phyloP scores from a whole-genome alignment of 2,329 filamentous ascomycete genomes.

The Colletotrichum sp. region DNA sequence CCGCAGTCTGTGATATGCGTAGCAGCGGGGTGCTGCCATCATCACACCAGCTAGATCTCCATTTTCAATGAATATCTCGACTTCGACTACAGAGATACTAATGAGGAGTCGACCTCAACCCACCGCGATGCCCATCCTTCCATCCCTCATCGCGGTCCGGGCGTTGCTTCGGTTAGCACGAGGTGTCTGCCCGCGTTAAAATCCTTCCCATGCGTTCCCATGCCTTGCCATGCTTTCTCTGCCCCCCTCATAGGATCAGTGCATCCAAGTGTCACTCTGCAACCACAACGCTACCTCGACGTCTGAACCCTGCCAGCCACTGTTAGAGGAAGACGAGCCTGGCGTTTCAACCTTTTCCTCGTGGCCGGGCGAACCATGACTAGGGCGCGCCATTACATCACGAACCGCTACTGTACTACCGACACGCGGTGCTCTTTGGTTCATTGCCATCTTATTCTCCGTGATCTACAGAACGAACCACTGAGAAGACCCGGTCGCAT shows the following conservation, averaged over 20 bases:
- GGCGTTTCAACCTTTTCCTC: slow-evolving; percentile 7
- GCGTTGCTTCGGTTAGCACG: not conserved
- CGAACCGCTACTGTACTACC: not conserved
- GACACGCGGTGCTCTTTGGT: not conserved
- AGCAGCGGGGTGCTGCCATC: not conserved
- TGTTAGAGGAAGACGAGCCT: slow-evolving; percentile 17
- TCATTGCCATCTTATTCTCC: not conserved
- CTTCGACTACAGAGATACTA: not conserved
- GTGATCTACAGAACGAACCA: not conserved
- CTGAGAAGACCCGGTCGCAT: not conserved
- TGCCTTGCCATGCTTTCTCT: not conserved
- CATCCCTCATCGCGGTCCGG: not conserved
- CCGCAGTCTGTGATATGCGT: not conserved
- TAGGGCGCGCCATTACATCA: not conserved
- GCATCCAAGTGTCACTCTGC: slow-evolving; percentile 2
- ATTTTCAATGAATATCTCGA: not conserved
- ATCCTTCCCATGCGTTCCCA: not conserved
- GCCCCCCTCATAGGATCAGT: not conserved
- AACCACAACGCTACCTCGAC: not conserved
- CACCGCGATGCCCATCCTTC: not conserved
- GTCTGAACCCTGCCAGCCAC: slow-evolving; percentile 12
- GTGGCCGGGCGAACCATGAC: slow-evolving; percentile 1
- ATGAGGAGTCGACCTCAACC: not conserved
- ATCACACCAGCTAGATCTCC: not conserved
- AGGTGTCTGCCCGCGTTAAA: not conserved